Percentiles rank a stretch among this genome's conserved stretches.
These are phyloP conservation scores for Picea sitchensis DNA, from an alignment of 75 land plant species.

Conservation along the genomic window DNA sequence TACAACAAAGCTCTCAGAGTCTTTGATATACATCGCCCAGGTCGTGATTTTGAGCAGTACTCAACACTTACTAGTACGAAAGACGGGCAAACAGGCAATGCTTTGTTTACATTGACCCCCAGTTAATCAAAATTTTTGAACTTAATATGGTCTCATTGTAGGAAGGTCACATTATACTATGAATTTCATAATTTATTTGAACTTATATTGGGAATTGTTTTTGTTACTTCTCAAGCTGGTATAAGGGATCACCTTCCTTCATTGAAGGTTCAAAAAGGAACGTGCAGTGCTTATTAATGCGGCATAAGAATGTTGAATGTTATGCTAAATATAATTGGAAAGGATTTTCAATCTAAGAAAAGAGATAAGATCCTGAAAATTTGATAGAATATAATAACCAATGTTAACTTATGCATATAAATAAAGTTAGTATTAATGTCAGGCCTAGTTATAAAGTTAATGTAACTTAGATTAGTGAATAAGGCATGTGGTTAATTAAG, in stretches of 20 bases:
- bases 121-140: neutral
- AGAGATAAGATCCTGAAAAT: neutral
- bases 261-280: neutral
- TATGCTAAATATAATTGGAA: neutral
- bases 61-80: conserved; percentile 68
- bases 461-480: no score
- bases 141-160: neutral
- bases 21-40: conserved; percentile 93
- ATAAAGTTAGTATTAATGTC: no score
- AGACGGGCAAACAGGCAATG: conserved; percentile 86
- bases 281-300: neutral
- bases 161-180: neutral
- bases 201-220: neutral
- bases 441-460: no score
- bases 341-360: neutral
- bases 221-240: no score
- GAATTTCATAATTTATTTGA: neutral
- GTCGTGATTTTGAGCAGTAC: conserved; percentile 79
- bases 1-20: conserved; percentile 86
- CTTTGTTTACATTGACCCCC: neutral
- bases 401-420: no score
- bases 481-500: no score
- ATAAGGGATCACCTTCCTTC: neutral
- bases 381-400: no score
- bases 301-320: neutral